These are phyloP conservation scores for Arctostaphylos glauca DNA, from an alignment of 148 eudicot species.

Conservation along the genomic window DNA sequence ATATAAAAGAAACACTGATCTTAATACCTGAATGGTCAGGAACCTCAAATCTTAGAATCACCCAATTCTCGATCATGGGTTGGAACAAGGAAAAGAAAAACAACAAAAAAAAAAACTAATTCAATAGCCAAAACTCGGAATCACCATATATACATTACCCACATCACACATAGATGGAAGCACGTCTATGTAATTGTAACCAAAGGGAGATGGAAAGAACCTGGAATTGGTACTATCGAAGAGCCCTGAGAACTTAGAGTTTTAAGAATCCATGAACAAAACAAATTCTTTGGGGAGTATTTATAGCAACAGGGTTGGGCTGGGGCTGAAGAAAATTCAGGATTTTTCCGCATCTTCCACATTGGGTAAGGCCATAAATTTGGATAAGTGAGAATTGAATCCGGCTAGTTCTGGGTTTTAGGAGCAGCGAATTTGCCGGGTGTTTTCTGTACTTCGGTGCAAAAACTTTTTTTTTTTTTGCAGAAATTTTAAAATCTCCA, in stretches of 20 bases:
- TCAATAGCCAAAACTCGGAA: constrained; percentile 7
- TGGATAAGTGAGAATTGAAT: neutral
- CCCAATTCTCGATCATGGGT: constrained; percentile 6
- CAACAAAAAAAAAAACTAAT: neutral
- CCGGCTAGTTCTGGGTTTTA: neutral
- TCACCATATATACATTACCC: neutral
- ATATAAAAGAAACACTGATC: neutral
- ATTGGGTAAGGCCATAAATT: neutral
- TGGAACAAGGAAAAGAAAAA: neutral
- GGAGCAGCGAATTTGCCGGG: neutral
- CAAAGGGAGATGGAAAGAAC: constrained; percentile 3
- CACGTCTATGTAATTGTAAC: neutral
- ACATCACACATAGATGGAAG: neutral
- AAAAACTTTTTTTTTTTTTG: too few relatives aligned
- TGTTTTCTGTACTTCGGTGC: neutral
- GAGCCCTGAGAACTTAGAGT: neutral
- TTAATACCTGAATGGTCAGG: neutral
- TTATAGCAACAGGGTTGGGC: neutral
- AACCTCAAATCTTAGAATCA: neutral
- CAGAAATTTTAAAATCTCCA: too few relatives aligned
- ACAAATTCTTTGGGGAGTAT: too few relatives aligned
- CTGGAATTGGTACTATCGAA: neutral
- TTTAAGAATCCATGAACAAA: neutral
- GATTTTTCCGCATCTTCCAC: neutral
- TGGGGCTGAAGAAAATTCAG: neutral